These are phyloP conservation scores for Prunus davidiana DNA, from an alignment of 306 rosid genomes.

Conservation along the genomic window DNA sequence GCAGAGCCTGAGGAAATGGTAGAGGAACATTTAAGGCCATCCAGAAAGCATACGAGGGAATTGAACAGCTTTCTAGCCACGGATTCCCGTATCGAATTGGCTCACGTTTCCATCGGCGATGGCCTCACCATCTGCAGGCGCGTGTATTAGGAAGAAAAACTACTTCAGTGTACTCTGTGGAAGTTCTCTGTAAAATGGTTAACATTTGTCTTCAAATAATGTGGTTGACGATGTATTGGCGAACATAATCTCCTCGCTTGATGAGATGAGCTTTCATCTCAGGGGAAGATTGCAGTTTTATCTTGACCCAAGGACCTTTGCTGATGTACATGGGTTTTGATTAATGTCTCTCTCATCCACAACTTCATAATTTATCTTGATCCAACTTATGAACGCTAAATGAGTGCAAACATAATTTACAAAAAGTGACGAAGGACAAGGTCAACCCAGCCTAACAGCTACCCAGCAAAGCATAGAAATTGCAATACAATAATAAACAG, in stretches of 20 bases:
- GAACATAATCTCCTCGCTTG: too few species aligned
- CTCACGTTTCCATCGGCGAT: constrained; percentile 40
- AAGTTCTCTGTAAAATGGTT: background rate
- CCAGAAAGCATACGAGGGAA: constrained; percentile 16
- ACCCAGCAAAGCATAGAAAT: background rate
- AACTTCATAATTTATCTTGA: too few species aligned
- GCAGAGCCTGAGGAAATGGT: constrained; percentile 25
- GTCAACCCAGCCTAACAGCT: background rate
- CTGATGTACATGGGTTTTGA: background rate
- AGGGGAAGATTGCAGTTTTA: background rate
- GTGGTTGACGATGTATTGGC: too few species aligned
- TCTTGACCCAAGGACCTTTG: background rate
- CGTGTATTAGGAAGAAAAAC: constrained; percentile 8
- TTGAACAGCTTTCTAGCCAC: constrained; percentile 34
- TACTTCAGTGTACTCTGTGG: background rate
- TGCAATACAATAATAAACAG: background rate
- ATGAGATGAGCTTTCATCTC: background rate
- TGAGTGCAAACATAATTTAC: too few species aligned
- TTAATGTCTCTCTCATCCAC: too few species aligned
- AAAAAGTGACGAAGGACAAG: too few species aligned
- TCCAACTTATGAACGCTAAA: too few species aligned
- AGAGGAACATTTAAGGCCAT: rapidly evolving
- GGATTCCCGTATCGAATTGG: constrained; percentile 40
- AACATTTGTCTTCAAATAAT: background rate
- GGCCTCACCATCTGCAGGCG: constrained; percentile 50